Evolutionary conservation across 2,329 filamentous ascomycete species (phyloP), one percentile per base, ranked within the genome.

Genomic region (Colletotrichum camelliae): DNA sequence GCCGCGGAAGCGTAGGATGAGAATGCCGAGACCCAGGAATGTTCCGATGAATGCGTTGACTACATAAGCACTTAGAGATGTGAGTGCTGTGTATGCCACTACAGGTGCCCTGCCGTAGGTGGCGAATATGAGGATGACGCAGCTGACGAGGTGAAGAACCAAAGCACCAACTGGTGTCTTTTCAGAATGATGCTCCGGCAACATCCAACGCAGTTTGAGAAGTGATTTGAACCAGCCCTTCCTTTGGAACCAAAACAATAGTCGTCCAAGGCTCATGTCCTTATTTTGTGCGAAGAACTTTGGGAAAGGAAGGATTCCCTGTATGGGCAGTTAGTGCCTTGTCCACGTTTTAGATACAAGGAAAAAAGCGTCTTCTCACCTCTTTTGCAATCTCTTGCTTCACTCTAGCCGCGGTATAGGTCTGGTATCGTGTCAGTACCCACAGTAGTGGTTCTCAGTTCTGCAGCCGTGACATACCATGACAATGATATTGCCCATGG

Each of bases 331-430:
- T 69, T 6, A 68, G 21, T 18, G 4, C 15, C 31, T 37, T 8
- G 7, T 16, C 21, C 16, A 4, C 12, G 15, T 37, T 31, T 27
- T 8, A 6, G 4, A 4, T 13, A 16, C 43, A 48, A 48, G 21
- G 7, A 21, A 13, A 18, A 18, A 10, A 10, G n/a, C 13, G n/a
- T 61, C 18, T 10, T 39, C 55, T 33, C 33, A 75, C 73, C 57
- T 91, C 88, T 78, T 92, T 91, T 9, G 90, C 90, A 58, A 92
- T 90, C 79, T 92, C 90, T 79, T 92, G 90, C 79, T 92, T 91
- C 21, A 92, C 87, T 75, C 89, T 84, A 4, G 89, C 86, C 9
- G 88, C 87, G 0, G 89, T 89, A 77, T 89, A 92, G 1, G 90
- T 92, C 77, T 78, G 37, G 8, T 24, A 3, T 13, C 5, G 16